These are phyloP conservation scores for Cydonia oblonga DNA, from an alignment of 331 rosid species.

Conservation along the genomic window DNA sequence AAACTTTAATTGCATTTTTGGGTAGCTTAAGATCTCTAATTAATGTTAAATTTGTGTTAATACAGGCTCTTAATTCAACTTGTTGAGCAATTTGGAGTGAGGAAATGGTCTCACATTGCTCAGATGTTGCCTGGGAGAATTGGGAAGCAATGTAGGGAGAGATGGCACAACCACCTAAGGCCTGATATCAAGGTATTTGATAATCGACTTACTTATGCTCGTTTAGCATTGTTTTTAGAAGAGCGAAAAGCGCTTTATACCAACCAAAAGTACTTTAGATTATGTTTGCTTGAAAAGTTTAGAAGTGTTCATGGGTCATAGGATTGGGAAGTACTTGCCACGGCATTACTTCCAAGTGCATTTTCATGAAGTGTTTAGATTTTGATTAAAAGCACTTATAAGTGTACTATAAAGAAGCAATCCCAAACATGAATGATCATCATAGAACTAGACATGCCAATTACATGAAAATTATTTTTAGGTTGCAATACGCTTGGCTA, in stretches of 20 bases:
- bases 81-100: conserved; percentile 71
- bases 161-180: conserved; percentile 93
- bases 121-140: conserved; percentile 82
- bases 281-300: no score
- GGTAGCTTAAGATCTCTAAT: background rate
- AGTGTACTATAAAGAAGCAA: no score
- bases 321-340: no score
- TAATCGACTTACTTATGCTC: background rate
- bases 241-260: no score
- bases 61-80: conserved; percentile 64
- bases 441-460: background rate
- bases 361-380: no score
- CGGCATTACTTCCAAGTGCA: no score
- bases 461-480: background rate
- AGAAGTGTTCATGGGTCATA: no score
- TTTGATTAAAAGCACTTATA: no score
- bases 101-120: conserved; percentile 91
- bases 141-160: conserved; percentile 93
- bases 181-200: conserved; percentile 77
- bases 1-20: background rate
- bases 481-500: background rate
- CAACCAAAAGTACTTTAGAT: no score
- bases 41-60: background rate
- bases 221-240: no score
- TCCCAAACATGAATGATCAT: background rate